A percentile compares a stretch with the other conserved stretches of the same genome.
Evolutionary conservation across 176 grass and related monocot genomes (phyloP).

Genomic region (Musa acuminata): DNA sequence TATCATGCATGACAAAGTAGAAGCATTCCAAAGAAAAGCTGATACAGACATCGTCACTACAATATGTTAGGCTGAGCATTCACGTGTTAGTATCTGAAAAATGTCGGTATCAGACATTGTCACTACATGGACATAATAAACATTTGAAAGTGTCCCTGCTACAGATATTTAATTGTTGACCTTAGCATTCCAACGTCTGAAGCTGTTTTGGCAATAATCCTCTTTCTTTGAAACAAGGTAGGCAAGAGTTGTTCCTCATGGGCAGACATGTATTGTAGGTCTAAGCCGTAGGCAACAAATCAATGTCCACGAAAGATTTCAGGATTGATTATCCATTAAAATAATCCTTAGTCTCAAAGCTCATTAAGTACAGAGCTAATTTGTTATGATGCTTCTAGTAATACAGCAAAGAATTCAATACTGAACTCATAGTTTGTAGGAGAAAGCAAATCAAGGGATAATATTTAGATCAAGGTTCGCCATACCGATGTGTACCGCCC

Average conservation of each 20-base stretch:
- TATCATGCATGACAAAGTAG: not conserved
- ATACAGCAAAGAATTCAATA: not conserved
- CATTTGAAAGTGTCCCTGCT: not conserved
- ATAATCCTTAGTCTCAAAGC: not conserved
- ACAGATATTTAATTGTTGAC: not conserved
- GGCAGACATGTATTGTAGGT: too few species aligned
- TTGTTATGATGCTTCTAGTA: not conserved
- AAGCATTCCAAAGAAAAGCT: not conserved
- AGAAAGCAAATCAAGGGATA: not conserved
- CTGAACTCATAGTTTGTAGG: not conserved
- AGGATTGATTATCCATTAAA: not conserved
- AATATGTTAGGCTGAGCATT: too few species aligned
- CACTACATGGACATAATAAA: not conserved
- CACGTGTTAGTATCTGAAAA: not conserved
- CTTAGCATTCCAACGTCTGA: too few species aligned
- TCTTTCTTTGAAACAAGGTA: too few species aligned
- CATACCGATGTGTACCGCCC: too few species aligned
- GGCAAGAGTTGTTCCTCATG: too few species aligned
- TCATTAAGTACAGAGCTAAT: not conserved
- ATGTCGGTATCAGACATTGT: not conserved
- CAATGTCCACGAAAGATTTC: too few species aligned
- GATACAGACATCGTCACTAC: too few species aligned
- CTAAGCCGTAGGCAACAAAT: too few species aligned
- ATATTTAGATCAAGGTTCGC: not conserved
- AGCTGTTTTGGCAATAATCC: too few species aligned